These are phyloP conservation scores for Urochloa ruziziensis DNA, from an alignment of 176 grass and related monocot genomes.

Conservation along the genomic window DNA sequence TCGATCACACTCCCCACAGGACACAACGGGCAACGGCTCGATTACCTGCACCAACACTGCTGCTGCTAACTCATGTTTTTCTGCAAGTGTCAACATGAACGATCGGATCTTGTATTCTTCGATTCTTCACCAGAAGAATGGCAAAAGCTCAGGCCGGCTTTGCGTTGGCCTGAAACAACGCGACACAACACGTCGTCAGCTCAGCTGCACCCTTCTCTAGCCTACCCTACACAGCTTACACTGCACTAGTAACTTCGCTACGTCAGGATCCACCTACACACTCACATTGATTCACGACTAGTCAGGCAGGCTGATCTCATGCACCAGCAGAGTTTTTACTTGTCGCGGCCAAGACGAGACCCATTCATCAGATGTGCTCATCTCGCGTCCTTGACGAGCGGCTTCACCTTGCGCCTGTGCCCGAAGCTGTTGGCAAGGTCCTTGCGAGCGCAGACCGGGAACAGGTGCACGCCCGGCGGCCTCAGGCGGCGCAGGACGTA, in stretches of 20 bases:
- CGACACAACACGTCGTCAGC: not conserved
- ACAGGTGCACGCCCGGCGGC: constrained; percentile 59
- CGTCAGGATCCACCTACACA: not conserved
- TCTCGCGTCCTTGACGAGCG: constrained; percentile 47
- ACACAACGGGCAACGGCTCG: not conserved
- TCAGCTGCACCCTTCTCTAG: not conserved
- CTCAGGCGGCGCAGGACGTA: constrained; percentile 62
- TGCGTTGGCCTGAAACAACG: not conserved
- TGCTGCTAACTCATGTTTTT: not conserved
- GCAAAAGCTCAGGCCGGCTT: not conserved
- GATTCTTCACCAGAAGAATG: not conserved
- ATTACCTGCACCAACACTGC: not conserved
- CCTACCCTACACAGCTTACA: too few species aligned
- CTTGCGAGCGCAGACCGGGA: constrained; percentile 81
- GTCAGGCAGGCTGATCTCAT: not conserved
- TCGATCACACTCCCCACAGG: not conserved
- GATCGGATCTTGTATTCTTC: not conserved
- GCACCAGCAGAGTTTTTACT: not conserved
- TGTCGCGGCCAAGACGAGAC: not conserved
- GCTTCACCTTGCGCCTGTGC: constrained; percentile 77
- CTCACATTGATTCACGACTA: not conserved
- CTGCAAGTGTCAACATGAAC: not conserved
- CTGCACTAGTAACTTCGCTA: constrained; percentile 1
- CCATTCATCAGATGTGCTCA: constrained; percentile 29
- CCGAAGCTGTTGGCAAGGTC: constrained; percentile 83